A percentile compares a stretch with the other conserved stretches of the same genome.
Conservation (phyloP, 1,284 basidiomycete species). For the Dichomitus squalens region DNA sequence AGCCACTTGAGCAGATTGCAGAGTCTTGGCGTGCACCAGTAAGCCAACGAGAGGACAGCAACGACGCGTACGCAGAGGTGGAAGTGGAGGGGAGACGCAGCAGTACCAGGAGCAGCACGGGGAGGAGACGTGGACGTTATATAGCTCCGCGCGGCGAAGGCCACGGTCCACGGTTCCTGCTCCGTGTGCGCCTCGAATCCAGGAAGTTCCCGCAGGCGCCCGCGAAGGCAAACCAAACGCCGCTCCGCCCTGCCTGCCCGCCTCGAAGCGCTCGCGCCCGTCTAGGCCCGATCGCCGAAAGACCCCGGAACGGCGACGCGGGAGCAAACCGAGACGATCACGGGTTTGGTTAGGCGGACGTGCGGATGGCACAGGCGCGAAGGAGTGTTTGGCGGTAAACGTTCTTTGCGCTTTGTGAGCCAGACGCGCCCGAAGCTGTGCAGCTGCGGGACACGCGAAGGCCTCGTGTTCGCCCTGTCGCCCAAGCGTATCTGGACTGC, state of each 20-base stretch:
- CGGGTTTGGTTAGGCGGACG: not conserved
- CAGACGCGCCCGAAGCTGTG: not conserved
- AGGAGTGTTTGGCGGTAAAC: not conserved
- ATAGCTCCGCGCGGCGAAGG: not conserved
- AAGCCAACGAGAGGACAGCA: no score
- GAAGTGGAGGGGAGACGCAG: not conserved
- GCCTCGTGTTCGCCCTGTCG: conserved; percentile 7
- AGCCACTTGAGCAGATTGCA: not conserved
- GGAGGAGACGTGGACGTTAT: conserved; percentile 1
- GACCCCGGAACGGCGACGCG: not conserved
- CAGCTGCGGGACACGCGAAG: not conserved
- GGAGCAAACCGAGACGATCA: not conserved
- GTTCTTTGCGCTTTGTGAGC: not conserved
- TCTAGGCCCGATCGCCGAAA: not conserved
- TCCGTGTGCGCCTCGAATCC: not conserved
- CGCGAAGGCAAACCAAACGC: conserved; percentile 1
- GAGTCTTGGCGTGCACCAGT: not conserved
- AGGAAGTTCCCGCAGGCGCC: conserved; percentile 9
- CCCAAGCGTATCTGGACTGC: not conserved
- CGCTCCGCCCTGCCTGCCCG: not conserved
- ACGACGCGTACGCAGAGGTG: not conserved
- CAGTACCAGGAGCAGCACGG: conserved; percentile 8
- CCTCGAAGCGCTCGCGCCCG: not conserved
- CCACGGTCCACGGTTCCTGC: not conserved
- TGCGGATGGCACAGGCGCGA: not conserved